Conservation (phyloP, 495 filamentous ascomycete species). For the Xylona heveae region DNA sequence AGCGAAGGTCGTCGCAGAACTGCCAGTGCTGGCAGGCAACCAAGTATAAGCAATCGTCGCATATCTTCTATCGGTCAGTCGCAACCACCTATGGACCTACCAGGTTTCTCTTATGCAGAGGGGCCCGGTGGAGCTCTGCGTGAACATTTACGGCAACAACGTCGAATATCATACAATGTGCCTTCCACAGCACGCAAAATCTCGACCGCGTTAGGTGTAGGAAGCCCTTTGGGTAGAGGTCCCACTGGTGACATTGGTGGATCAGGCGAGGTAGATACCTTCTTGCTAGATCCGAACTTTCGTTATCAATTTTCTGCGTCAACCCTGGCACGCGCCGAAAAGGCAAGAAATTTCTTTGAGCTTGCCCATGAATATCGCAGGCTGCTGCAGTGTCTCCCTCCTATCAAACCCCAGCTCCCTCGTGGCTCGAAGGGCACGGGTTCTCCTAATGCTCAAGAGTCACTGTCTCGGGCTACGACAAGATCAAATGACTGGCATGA, state of each 20-base stretch:
- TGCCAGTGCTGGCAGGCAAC: constrained; percentile 11
- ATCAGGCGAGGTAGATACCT: too few species aligned
- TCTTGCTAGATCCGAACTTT: constrained; percentile 3
- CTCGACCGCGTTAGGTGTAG: too few species aligned
- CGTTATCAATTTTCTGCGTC: constrained; percentile 48
- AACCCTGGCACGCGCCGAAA: constrained; percentile 58
- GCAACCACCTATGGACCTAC: not conserved
- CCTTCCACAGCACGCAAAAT: too few species aligned
- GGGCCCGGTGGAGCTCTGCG: constrained; percentile 38
- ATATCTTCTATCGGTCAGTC: constrained; percentile 6
- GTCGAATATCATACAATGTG: constrained; percentile 31
- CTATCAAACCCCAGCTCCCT: constrained; percentile 26
- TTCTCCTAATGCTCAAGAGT: not conserved
- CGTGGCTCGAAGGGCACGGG: not conserved
- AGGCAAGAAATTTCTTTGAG: constrained; percentile 58
- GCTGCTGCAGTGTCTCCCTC: constrained; percentile 51
- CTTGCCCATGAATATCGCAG: constrained; percentile 61
- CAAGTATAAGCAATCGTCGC: constrained; percentile 6
- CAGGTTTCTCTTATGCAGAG: not conserved
- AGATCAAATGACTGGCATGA: constrained; percentile 5
- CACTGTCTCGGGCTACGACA: constrained; percentile 3
- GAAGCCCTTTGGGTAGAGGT: too few species aligned
- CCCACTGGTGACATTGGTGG: too few species aligned
- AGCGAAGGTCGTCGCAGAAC: constrained; percentile 58
- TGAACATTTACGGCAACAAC: constrained; percentile 44